Evolutionary conservation across 768 basidiomycete species (phyloP).

Genomic region (Chalciporus sphaerocephalus): DNA sequence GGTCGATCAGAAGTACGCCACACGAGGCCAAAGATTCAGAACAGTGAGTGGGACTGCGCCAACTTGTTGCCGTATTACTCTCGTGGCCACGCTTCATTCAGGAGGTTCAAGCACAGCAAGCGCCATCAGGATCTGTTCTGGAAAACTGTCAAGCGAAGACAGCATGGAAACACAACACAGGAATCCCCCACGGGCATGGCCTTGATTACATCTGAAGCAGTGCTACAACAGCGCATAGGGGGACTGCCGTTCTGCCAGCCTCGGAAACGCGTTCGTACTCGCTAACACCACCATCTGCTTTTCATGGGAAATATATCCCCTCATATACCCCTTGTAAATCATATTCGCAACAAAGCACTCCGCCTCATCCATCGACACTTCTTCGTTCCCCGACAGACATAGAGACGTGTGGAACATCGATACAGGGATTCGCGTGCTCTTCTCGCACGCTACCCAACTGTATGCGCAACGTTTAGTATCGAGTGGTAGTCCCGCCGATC

Average conservation of each 20-base stretch:
- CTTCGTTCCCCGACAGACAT: conserved; percentile 62
- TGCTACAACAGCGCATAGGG: conserved; percentile 38
- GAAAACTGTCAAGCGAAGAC: no score
- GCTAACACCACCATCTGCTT: conserved; percentile 92
- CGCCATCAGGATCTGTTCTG: no score
- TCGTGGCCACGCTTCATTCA: neutral
- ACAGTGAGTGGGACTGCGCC: no score
- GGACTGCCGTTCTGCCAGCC: conserved; percentile 55
- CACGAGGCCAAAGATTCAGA: no score
- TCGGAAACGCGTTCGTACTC: conserved; percentile 75
- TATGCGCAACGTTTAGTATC: conserved; percentile 1
- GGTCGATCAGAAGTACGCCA: conserved; percentile 5
- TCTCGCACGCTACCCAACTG: conserved; percentile 79
- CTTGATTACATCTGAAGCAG: neutral
- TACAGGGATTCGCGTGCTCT: conserved; percentile 74
- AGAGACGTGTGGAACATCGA: conserved; percentile 77
- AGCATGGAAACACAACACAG: neutral
- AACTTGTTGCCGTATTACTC: no score
- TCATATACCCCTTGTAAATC: conserved; percentile 89
- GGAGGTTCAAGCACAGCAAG: no score
- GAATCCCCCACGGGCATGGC: neutral
- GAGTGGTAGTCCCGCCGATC: neutral
- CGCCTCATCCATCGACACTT: conserved; percentile 73
- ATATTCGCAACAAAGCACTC: conserved; percentile 94
- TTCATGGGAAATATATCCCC: conserved; percentile 95